These are phyloP conservation scores for Stentor roeselii DNA, from an alignment of 73 alveolate genomes.

Conservation along the genomic window DNA sequence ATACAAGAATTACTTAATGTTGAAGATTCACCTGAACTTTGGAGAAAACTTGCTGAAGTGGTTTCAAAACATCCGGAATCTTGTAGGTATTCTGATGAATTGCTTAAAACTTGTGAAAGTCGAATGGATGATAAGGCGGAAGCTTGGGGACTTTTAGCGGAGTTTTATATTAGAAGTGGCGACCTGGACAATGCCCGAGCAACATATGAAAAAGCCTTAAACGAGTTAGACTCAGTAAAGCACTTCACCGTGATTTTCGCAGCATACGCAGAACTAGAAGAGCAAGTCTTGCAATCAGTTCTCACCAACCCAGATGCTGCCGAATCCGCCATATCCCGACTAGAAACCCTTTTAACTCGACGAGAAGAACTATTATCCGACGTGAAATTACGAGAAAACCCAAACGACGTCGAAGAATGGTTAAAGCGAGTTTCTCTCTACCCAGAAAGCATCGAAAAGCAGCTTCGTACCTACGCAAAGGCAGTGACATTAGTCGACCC, in stretches of 20 bases:
- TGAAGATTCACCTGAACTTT: conserved; percentile 73
- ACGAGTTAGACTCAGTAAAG: conserved; percentile 81
- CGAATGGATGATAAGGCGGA: conserved; percentile 92
- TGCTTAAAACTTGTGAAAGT: conserved; percentile 83
- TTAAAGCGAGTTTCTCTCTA: conserved; percentile 72
- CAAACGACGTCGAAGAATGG: conserved; percentile 94
- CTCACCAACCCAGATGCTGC: conserved; percentile 67
- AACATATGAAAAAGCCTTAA: conserved; percentile 92
- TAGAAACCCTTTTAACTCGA: conserved; percentile 78
- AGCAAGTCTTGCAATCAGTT: conserved; percentile 53
- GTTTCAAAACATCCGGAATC: conserved; percentile 80
- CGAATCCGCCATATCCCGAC: conserved; percentile 60
- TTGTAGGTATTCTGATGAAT: conserved; percentile 59
- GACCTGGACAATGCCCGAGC: conserved; percentile 87
- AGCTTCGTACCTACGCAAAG: conserved; percentile 78
- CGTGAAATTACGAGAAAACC: conserved; percentile 84
- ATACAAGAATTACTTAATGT: conserved; percentile 78
- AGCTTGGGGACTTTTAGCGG: conserved; percentile 87
- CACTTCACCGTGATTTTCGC: conserved; percentile 94
- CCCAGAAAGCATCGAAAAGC: conserved; percentile 57
- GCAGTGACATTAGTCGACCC: conserved; percentile 89
- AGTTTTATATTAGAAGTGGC: conserved; percentile 80
- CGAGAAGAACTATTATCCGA: conserved; percentile 86
- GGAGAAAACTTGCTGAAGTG: conserved; percentile 88
- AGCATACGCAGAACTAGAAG: conserved; percentile 92